A percentile compares a stretch with the other conserved stretches of the same genome.
Evolutionary conservation across 2,329 filamentous ascomycete genomes (phyloP).

Genomic region (Hymenoscyphus occultus): DNA sequence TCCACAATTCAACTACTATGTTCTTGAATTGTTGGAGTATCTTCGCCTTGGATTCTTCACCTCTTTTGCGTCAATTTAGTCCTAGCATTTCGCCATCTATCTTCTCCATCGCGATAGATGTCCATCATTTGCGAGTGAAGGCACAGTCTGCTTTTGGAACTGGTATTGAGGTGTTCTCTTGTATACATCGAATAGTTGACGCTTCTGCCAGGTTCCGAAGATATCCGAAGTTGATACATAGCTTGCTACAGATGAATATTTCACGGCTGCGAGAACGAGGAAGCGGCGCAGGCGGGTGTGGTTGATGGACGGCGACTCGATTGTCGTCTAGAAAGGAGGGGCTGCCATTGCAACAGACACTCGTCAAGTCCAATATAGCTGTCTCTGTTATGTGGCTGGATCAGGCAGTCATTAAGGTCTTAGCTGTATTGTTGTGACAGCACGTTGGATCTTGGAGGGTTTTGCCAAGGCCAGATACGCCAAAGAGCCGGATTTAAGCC

Average conservation of each 20-base stretch:
- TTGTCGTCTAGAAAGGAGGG: not conserved
- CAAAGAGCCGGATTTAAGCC: too few species aligned
- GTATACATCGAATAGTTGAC: conserved; percentile 38
- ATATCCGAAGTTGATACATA: conserved; percentile 21
- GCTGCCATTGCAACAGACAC: not conserved
- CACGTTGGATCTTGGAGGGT: too few species aligned
- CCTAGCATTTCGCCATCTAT: conserved; percentile 39
- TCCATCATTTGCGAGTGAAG: conserved; percentile 34
- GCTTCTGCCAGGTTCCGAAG: conserved; percentile 22
- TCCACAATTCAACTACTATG: conserved; percentile 35
- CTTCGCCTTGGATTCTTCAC: conserved; percentile 36
- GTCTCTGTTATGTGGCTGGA: too few species aligned
- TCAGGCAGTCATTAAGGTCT: too few species aligned
- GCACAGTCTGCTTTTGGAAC: conserved; percentile 40
- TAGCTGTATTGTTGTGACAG: too few species aligned
- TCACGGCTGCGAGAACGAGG: conserved; percentile 20
- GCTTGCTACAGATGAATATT: conserved; percentile 19
- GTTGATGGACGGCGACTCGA: conserved; percentile 15
- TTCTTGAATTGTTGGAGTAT: conserved; percentile 37
- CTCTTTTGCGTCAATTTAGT: conserved; percentile 34
- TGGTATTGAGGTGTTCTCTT: conserved; percentile 39
- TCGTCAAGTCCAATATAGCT: too few species aligned
- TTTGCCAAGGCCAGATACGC: too few species aligned
- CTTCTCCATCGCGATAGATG: conserved; percentile 42
- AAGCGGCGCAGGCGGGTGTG: conserved; percentile 21